phyloP scores from a whole-genome alignment of 139 green algal genomes.

The Micractinium sp. region DNA sequence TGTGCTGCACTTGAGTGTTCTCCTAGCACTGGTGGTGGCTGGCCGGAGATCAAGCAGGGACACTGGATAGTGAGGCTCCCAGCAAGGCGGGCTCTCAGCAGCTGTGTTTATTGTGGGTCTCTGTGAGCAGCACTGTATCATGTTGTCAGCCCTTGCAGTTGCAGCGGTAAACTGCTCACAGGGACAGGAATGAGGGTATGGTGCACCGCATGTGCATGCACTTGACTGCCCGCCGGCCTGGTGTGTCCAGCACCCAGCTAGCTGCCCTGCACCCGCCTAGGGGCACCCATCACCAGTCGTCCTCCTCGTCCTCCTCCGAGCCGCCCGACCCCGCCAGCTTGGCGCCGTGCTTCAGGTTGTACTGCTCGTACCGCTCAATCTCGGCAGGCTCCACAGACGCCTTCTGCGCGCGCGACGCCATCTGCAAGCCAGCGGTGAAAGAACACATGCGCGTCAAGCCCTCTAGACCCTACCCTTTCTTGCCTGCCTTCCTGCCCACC shows the following conservation, averaged over 20 bases:
- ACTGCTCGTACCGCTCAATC: conserved; percentile 79
- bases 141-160: background rate
- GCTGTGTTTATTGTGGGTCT: too few relatives aligned
- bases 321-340: conserved; percentile 31
- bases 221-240: background rate
- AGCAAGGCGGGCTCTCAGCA: too few relatives aligned
- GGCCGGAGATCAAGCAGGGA: too few relatives aligned
- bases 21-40: too few relatives aligned
- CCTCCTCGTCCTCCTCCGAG: conserved; percentile 40
- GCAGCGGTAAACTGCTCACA: background rate
- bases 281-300: conserved; percentile 14
- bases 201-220: background rate
- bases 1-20: too few relatives aligned
- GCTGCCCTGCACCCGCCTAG: background rate
- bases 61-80: too few relatives aligned
- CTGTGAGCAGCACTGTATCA: too few relatives aligned
- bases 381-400: conserved; percentile 76
- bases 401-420: conserved; percentile 71
- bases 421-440: conserved; percentile 41
- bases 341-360: conserved; percentile 88
- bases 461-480: background rate
- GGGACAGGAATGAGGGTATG: background rate
- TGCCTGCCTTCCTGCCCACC: background rate
- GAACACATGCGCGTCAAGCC: background rate
- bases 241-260: background rate